phyloP scores from a whole-genome alignment of 2,329 filamentous ascomycete species.

The Pseudodiploospora longispora region DNA sequence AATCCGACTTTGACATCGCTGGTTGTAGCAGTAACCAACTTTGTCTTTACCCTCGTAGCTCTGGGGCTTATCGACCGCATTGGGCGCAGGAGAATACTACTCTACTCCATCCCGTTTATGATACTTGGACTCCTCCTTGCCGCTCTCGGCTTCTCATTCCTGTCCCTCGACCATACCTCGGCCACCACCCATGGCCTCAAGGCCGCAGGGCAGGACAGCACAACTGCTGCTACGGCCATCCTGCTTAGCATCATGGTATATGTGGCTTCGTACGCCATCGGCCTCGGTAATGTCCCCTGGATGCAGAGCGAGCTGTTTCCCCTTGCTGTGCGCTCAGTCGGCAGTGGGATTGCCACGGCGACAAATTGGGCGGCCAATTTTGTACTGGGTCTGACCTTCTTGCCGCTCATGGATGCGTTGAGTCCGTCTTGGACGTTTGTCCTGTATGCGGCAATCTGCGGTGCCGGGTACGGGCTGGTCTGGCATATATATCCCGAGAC shows the following conservation, averaged over 20 bases:
- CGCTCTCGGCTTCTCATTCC: slow-evolving; percentile 61
- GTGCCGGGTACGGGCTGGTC: slow-evolving; percentile 56
- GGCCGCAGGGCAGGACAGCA: slow-evolving; percentile 6
- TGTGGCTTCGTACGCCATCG: slow-evolving; percentile 77
- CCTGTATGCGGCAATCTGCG: slow-evolving; percentile 68
- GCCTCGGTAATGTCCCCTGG: slow-evolving; percentile 90
- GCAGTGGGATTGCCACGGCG: slow-evolving; percentile 65
- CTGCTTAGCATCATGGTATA: slow-evolving; percentile 73
- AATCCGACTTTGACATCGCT: slow-evolving; percentile 74
- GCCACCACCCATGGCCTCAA: slow-evolving; percentile 11
- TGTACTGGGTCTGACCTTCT: slow-evolving; percentile 73
- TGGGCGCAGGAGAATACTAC: slow-evolving; percentile 69
- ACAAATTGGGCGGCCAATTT: slow-evolving; percentile 89
- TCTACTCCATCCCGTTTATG: slow-evolving; percentile 84
- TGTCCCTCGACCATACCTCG: slow-evolving; percentile 37
- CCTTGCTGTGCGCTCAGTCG: slow-evolving; percentile 62
- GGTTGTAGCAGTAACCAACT: slow-evolving; percentile 75
- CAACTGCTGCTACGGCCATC: slow-evolving; percentile 47
- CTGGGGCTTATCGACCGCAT: slow-evolving; percentile 71
- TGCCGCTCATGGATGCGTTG: slow-evolving; percentile 75
- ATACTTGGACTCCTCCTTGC: slow-evolving; percentile 61
- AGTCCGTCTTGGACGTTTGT: slow-evolving; percentile 72
- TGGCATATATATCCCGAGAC: slow-evolving; percentile 82
- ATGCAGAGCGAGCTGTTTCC: slow-evolving; percentile 92
- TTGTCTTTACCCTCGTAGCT: slow-evolving; percentile 68